Conservation (phyloP, 2,329 filamentous ascomycete genomes). For the Plectosphaerella sp. region DNA sequence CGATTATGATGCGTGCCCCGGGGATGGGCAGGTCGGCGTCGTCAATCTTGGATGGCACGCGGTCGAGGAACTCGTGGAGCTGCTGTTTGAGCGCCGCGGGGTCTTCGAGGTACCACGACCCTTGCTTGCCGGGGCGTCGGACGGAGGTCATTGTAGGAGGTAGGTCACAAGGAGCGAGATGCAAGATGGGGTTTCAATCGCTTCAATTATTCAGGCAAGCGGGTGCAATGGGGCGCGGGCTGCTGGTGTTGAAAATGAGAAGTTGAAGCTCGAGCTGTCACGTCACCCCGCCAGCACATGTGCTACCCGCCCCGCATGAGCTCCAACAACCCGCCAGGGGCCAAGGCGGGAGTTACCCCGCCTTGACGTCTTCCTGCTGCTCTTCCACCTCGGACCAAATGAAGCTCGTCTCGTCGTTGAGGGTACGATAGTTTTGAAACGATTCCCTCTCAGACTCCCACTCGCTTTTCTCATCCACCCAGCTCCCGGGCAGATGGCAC, state of each 20-base stretch:
- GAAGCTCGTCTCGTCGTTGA: not conserved
- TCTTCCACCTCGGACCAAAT: not conserved
- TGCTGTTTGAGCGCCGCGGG: constrained; percentile 56
- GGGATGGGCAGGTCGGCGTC: constrained; percentile 60
- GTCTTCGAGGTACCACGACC: constrained; percentile 77
- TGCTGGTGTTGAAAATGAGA: not conserved
- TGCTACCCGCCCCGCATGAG: too few species aligned
- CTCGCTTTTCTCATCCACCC: not conserved
- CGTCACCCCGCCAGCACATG: not conserved
- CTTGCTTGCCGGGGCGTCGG: constrained; percentile 68
- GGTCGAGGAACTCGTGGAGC: constrained; percentile 70
- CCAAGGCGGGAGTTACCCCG: too few species aligned
- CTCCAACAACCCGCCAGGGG: too few species aligned
- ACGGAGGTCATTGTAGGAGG: not conserved
- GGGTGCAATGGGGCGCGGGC: not conserved
- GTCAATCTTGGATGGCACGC: constrained; percentile 63
- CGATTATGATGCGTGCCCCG: constrained; percentile 68
- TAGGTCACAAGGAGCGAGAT: not conserved
- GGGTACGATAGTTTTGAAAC: not conserved
- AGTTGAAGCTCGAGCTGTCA: not conserved
- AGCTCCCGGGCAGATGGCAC: not conserved
- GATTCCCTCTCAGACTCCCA: not conserved
- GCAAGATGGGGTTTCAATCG: too few species aligned
- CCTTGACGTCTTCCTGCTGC: too few species aligned
- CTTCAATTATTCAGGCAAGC: too few species aligned